Conservation (phyloP, 768 basidiomycete species). For the Glaciozyma martinii region DNA sequence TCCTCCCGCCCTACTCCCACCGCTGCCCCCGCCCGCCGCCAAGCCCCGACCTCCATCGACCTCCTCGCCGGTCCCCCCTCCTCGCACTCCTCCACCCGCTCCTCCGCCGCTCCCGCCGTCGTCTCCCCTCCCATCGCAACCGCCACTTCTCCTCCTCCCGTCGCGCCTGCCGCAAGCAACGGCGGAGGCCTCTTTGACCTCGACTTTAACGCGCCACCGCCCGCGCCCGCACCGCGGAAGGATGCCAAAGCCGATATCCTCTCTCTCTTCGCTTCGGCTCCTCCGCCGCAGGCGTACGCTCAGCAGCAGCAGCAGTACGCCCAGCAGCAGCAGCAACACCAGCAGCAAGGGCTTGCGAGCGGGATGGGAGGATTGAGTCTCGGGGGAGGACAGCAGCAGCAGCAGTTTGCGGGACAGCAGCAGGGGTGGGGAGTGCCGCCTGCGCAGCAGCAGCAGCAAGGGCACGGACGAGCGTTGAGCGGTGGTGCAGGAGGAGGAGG, state of each 20-base stretch:
- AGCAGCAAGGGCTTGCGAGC: neutral
- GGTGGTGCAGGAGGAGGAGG: neutral
- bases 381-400: neutral
- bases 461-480: neutral
- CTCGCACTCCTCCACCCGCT: neutral
- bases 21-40: slow-evolving; percentile 10
- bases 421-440: neutral
- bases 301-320: neutral
- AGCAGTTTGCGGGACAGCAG: neutral
- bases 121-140: neutral
- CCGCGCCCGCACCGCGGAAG: slow-evolving; percentile 9
- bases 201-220: slow-evolving; percentile 56
- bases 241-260: slow-evolving; percentile 67
- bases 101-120: slow-evolving; percentile 1
- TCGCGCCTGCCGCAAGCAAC: slow-evolving; percentile 6
- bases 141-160: slow-evolving; percentile 31
- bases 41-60: slow-evolving; percentile 19
- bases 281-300: slow-evolving; percentile 36
- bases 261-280: slow-evolving; percentile 59
- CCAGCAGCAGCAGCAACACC: neutral
- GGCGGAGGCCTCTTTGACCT: slow-evolving; percentile 60
- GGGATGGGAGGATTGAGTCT: neutral
- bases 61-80: slow-evolving; percentile 24
- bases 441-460: neutral
- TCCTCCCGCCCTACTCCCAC: slow-evolving; percentile 35